These are phyloP conservation scores for Prototheca wickerhamii DNA, from an alignment of 163 green algal genomes.

Conservation along the genomic window DNA sequence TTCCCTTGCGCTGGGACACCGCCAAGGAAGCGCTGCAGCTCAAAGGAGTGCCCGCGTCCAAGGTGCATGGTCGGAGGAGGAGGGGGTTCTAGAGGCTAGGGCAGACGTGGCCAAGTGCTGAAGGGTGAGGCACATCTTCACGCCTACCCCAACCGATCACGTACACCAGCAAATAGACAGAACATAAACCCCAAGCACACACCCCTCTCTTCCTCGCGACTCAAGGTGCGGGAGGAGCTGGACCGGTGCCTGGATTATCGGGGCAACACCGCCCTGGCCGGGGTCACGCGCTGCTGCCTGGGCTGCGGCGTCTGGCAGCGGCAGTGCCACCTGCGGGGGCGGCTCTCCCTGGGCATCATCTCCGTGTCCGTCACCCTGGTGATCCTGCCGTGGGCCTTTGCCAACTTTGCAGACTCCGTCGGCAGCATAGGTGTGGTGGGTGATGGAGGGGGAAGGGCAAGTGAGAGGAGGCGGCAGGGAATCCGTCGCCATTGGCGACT, in stretches of 20 bases:
- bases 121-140: neutral
- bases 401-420: slow-evolving; percentile 12
- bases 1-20: slow-evolving; percentile 29
- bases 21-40: slow-evolving; percentile 9
- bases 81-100: no score
- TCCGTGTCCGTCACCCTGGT: slow-evolving; percentile 17
- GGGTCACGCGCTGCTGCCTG: slow-evolving; percentile 19
- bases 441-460: neutral
- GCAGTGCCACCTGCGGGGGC: slow-evolving; percentile 29
- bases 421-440: slow-evolving; percentile 6
- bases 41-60: no score
- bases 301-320: slow-evolving; percentile 34
- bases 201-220: neutral
- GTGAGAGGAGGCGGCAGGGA: neutral
- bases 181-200: neutral
- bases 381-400: slow-evolving; percentile 34
- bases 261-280: slow-evolving; percentile 26
- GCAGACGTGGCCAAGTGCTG: no score
- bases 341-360: slow-evolving; percentile 17
- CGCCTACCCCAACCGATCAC: no score
- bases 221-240: slow-evolving; percentile 12
- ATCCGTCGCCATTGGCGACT: neutral
- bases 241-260: slow-evolving; percentile 30
- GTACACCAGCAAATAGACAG: no score
- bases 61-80: no score